phyloP scores from a whole-genome alignment of 2,329 filamentous ascomycete genomes.

The Thermochaetoides dissita region DNA sequence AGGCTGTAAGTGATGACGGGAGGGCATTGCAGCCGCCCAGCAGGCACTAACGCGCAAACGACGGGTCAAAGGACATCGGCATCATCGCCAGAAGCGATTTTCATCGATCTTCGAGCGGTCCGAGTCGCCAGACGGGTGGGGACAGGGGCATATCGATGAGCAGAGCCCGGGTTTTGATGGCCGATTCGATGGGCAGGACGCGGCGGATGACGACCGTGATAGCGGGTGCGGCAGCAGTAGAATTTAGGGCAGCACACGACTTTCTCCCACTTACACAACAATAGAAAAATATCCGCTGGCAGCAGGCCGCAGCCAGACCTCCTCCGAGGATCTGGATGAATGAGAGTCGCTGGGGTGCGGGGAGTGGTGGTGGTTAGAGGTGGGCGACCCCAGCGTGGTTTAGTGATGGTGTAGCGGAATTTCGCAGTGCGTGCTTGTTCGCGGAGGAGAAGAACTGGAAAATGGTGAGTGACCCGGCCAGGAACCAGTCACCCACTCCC shows the following conservation, averaged over 20 bases:
- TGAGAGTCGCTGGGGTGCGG: too few species aligned
- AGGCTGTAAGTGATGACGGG: constrained; percentile 31
- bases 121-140: constrained; percentile 15
- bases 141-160: constrained; percentile 23
- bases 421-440: constrained; percentile 15
- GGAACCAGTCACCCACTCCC: background rate
- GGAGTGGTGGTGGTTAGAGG: constrained; percentile 3
- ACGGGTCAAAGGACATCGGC: constrained; percentile 18
- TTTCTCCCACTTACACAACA: constrained; percentile 33
- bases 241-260: constrained; percentile 13
- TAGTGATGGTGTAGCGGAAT: constrained; percentile 20
- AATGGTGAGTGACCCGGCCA: constrained; percentile 15
- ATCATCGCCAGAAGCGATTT: constrained; percentile 22
- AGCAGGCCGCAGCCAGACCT: constrained; percentile 15
- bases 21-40: constrained; percentile 28
- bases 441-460: constrained; percentile 16
- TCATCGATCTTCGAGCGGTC: constrained; percentile 21
- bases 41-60: constrained; percentile 12
- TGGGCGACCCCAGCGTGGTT: constrained; percentile 15
- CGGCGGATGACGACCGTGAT: constrained; percentile 16
- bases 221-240: constrained; percentile 13
- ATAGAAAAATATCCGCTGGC: constrained; percentile 29
- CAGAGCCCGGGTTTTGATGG: constrained; percentile 22
- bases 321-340: background rate
- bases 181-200: constrained; percentile 24